phyloP scores from a whole-genome alignment of 2,329 filamentous ascomycete genomes.

The Conoideocrella luteorostrata region DNA sequence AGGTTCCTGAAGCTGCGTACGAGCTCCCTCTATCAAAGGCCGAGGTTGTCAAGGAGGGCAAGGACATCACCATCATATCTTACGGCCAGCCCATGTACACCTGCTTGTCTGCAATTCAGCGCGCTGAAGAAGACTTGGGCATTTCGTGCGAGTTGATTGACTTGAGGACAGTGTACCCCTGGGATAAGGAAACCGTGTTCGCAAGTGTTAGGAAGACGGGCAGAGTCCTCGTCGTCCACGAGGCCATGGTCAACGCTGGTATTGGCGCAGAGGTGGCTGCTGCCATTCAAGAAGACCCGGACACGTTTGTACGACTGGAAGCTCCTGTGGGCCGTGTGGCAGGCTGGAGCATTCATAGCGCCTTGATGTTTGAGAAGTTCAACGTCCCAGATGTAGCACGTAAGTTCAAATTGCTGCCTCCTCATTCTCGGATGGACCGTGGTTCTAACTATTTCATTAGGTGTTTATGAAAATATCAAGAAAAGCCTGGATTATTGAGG shows the following conservation, averaged over 20 bases:
- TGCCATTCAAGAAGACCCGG: conserved; percentile 70
- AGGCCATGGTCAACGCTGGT: conserved; percentile 85
- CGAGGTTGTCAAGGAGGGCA: conserved; percentile 74
- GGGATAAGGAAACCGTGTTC: conserved; percentile 77
- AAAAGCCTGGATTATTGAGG: conserved; percentile 56
- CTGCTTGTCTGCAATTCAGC: conserved; percentile 69
- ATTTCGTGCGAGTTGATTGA: conserved; percentile 80
- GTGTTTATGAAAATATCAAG: conserved; percentile 66
- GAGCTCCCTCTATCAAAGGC: conserved; percentile 81
- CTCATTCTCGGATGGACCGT: not conserved
- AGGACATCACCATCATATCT: conserved; percentile 75
- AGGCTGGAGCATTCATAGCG: conserved; percentile 83
- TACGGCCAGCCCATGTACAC: conserved; percentile 88
- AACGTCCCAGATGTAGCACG: conserved; percentile 80
- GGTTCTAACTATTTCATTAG: conserved; percentile 29
- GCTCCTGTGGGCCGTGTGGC: conserved; percentile 80
- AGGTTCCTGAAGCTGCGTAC: conserved; percentile 76
- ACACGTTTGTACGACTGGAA: conserved; percentile 75
- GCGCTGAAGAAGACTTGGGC: conserved; percentile 68
- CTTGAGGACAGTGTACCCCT: conserved; percentile 81
- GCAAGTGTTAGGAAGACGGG: conserved; percentile 84
- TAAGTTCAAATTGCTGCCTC: conserved; percentile 43
- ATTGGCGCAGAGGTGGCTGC: conserved; percentile 86
- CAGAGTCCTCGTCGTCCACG: conserved; percentile 80
- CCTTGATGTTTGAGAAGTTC: conserved; percentile 72